Evolutionary conservation across 306 rosid species (phyloP).

Genomic region (Gynostemma pentaphyllum): DNA sequence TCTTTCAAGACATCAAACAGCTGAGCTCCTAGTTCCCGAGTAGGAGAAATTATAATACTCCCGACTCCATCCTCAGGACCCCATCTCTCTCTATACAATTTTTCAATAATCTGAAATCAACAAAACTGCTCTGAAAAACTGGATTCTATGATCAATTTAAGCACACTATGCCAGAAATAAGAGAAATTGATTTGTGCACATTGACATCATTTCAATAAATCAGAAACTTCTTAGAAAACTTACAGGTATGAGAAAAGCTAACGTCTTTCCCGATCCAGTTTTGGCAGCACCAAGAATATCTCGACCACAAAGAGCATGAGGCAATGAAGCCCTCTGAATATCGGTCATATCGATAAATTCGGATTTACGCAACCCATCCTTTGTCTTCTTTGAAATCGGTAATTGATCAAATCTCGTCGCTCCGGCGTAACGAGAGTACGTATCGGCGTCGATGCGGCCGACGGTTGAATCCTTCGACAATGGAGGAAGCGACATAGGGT

Average conservation of each 20-base stretch:
- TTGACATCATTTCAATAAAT: too few species aligned
- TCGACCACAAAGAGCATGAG: slow-evolving; percentile 71
- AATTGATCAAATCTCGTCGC: slow-evolving; percentile 42
- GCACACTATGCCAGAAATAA: background rate
- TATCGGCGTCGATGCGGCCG: slow-evolving; percentile 24
- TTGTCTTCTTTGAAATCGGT: slow-evolving; percentile 36
- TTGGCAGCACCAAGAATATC: slow-evolving; percentile 92
- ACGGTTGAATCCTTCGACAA: slow-evolving; percentile 23
- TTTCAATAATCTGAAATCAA: slow-evolving; percentile 62
- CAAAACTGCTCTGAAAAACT: slow-evolving; percentile 10
- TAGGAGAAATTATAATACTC: slow-evolving; percentile 74
- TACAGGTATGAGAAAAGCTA: slow-evolving; percentile 80
- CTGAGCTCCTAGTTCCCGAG: slow-evolving; percentile 80
- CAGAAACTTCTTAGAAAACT: slow-evolving; percentile 8
- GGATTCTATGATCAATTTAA: background rate
- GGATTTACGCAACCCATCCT: slow-evolving; percentile 27
- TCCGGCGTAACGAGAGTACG: slow-evolving; percentile 61
- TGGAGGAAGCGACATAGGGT: slow-evolving; percentile 47
- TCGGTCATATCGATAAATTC: slow-evolving; percentile 61
- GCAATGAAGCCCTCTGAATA: slow-evolving; percentile 74
- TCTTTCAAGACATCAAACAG: slow-evolving; percentile 56
- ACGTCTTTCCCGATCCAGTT: slow-evolving; percentile 90
- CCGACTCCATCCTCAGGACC: slow-evolving; percentile 80
- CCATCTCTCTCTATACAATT: slow-evolving; percentile 71
- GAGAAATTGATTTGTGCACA: too few species aligned